These are phyloP conservation scores for Geranium incanum DNA, from an alignment of 441 rosid genomes.

Conservation along the genomic window DNA sequence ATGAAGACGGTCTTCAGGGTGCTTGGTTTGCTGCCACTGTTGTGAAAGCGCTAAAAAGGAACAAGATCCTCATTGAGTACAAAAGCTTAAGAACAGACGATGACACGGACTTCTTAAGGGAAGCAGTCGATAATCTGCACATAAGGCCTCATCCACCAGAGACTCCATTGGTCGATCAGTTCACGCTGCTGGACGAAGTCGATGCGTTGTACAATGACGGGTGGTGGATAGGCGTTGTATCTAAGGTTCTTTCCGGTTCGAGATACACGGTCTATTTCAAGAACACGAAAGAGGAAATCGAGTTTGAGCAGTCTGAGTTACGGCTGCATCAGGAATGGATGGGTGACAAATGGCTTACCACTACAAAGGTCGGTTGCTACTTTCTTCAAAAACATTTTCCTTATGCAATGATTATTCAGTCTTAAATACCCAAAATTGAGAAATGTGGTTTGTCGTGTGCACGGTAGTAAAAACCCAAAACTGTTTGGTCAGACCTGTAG, in stretches of 20 bases:
- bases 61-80: constrained; percentile 54
- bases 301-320: constrained; percentile 46
- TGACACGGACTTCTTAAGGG: constrained; percentile 57
- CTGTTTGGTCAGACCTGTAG: not conserved
- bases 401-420: not conserved
- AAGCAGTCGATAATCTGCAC: constrained; percentile 39
- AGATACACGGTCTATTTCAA: constrained; percentile 49
- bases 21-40: constrained; percentile 75
- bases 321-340: constrained; percentile 76
- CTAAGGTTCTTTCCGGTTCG: constrained; percentile 39
- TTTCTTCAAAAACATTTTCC: not conserved
- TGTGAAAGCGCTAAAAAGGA: constrained; percentile 34
- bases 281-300: constrained; percentile 41
- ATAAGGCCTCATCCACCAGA: constrained; percentile 65
- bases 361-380: constrained; percentile 34
- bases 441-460: not conserved
- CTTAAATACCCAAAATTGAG: too few species aligned
- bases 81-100: constrained; percentile 60
- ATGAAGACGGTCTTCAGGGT: constrained; percentile 81
- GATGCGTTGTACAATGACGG: constrained; percentile 75
- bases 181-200: constrained; percentile 53
- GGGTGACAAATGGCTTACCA: constrained; percentile 49
- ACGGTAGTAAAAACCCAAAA: not conserved
- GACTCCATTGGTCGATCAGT: constrained; percentile 28
- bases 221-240: constrained; percentile 76